A percentile compares a stretch with the other conserved stretches of the same genome.
Conservation (phyloP, 163 green algal species). For the Scenedesmus sp. region DNA sequence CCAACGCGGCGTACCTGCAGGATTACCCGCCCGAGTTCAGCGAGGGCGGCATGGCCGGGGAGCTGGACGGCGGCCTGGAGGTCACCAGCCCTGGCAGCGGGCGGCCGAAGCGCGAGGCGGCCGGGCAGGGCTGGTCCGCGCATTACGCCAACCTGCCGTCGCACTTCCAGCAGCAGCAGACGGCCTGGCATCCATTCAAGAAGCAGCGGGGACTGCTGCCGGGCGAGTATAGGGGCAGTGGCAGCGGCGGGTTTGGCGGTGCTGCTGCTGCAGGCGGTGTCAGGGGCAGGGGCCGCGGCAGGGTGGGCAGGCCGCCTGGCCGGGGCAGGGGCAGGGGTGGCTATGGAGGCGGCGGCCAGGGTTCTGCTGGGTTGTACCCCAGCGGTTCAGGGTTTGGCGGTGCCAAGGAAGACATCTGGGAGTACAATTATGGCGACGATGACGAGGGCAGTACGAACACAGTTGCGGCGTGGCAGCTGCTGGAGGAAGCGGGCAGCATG, state of each 20-base stretch:
- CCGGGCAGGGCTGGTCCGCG: background rate
- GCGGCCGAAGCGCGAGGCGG: background rate
- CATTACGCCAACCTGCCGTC: slow-evolving; percentile 24
- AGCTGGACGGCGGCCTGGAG: background rate
- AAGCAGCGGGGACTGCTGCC: slow-evolving; percentile 21
- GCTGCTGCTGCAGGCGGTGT: background rate
- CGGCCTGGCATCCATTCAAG: background rate
- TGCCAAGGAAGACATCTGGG: slow-evolving; percentile 4
- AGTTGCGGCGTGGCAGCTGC: slow-evolving; percentile 8
- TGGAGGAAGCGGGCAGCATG: slow-evolving; percentile 25
- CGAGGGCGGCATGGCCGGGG: background rate
- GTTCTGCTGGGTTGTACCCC: background rate
- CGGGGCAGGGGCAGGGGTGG: background rate
- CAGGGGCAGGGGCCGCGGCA: slow-evolving; percentile 1
- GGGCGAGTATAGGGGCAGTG: background rate
- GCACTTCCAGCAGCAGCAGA: slow-evolving; percentile 30
- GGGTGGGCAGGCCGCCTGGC: background rate
- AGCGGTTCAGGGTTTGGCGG: background rate
- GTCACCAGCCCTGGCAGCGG: slow-evolving; percentile 4
- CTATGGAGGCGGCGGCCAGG: background rate
- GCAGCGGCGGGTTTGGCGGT: background rate
- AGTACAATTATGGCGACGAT: slow-evolving; percentile 21
- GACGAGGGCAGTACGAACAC: slow-evolving; percentile 5
- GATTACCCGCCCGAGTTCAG: slow-evolving; percentile 9
- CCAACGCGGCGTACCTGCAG: background rate